Evolutionary conservation across 495 filamentous ascomycete genomes (phyloP), one percentile per base, ranked within the genome.

Genomic region (Aspergillus bridgeri): DNA sequence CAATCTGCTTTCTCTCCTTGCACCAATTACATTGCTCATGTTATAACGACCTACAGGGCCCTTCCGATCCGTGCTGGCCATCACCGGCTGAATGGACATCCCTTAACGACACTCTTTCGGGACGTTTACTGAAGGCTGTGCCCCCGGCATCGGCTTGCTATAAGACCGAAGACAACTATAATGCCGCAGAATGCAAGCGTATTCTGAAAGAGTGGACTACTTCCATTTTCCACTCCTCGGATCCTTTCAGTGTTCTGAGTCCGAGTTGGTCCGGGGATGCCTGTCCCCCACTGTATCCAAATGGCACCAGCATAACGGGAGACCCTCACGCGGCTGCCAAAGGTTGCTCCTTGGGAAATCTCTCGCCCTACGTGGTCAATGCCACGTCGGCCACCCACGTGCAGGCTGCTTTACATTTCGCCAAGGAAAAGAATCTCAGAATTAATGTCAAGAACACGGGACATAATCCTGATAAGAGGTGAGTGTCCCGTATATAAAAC

Each of bases 361-460:
- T 29, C 27, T 29, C 27, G 27, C 27, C 27, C 11, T 29, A 29
- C 27, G 27, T 29, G 27, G 27, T 29, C 1, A 29, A 29, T 9
- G 27, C 27, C 27, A 29, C 27, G 1, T 29, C 27, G 6, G 27
- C 27, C 2, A 29, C 27, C 6, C 27, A 29, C 6, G 27, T 29
- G 6, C 27, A 29, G 27, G 11, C 27, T 29, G 27, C 27, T 1
- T 29, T 29, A 9, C 27, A 9, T 1, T 29, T 29, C 5, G 27
- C 27, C 27, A 29, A 29, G 27, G 5, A 29, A 9, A 29, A 29
- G 27, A 29, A 29, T 29, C 60, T 86, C 15, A 71, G 82, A n/a
- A 56, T 86, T 13, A 69, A 84, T 19, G 71, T 86, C 42, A 83
- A 81, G 42, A 84, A 84, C 61, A 85, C 82, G 0, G 83, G 83